Base-by-base conservation (phyloP, 2,329 filamentous ascomycete species). In the Colletotrichum sp. region DNA sequence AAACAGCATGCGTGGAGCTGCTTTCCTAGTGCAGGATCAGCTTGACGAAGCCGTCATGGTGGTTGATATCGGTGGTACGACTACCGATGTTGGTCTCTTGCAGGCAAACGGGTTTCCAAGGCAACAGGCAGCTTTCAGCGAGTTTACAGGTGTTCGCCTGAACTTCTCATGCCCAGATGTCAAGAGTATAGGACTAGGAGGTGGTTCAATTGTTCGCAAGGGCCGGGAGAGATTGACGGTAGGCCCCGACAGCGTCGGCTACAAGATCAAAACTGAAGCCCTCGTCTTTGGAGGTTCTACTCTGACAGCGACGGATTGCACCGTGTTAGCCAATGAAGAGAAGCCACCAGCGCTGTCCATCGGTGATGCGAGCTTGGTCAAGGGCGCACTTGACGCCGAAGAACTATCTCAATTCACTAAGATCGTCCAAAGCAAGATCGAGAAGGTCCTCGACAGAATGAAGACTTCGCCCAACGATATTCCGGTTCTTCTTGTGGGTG, bases 11-110 rank as follows among this genome's bases (percentile, higher is more conserved):
- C 88, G 89, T 69, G 91, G 92, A 1, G 92, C 92, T 3, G 92
- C 92, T 0, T 93, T 92, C 71, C 83, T 94, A 13, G 84, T 86
- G 1, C 84, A 86, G 52, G 80, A 81, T 5, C 77, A 83, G n/a
- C 70, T 80, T 25, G 80, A 82, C 4, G 83, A 87, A 71, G 82
- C 85, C 1, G 83, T 88, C 78, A 90, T 93, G 85, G 92, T 94
- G 0, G 89, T 93, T 3, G 92, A 94, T 79, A 90, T 94, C 69
- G 92, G 92, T 1, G 92, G 92, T 4, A 94, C 92, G 0, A 94
- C 92, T 0, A 90, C 91, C 0, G 92, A 94, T 78, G 90, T 93
- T 13, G 92, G 92, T 0, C 82, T 93, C 1, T 82, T 94, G 5
- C 86, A 92, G 8, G 86, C 89, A 0, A 93, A 90, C 66, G 92